Conservation (phyloP, 768 basidiomycete species). For the Tylopilus plumbeoviolaceoides region DNA sequence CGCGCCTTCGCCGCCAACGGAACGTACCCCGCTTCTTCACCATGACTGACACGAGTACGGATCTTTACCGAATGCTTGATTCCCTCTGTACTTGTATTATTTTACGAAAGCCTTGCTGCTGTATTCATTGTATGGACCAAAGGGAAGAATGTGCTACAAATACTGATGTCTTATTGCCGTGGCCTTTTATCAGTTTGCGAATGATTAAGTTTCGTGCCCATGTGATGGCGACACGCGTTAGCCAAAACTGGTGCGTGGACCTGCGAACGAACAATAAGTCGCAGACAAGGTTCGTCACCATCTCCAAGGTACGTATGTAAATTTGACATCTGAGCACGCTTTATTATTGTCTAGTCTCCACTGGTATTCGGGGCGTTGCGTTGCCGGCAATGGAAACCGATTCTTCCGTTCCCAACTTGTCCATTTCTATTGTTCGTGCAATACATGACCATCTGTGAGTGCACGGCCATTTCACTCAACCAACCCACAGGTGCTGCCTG, state of each 20-base stretch:
- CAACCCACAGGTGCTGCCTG: constrained; percentile 1
- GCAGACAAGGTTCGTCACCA: constrained; percentile 25
- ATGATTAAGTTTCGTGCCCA: constrained; percentile 20
- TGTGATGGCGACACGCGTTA: constrained; percentile 2
- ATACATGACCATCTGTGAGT: constrained; percentile 16
- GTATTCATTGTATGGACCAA: background rate
- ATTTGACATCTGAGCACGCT: constrained; percentile 9
- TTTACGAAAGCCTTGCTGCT: constrained; percentile 22
- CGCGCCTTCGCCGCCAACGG: constrained; percentile 20
- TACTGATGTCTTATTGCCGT: constrained; percentile 4
- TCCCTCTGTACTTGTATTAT: constrained; percentile 14
- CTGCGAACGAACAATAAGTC: constrained; percentile 25
- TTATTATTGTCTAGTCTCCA: constrained; percentile 21
- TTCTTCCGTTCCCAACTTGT: constrained; percentile 15
- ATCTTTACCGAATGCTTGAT: constrained; percentile 13
- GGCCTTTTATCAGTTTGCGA: constrained; percentile 17
- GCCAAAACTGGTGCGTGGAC: constrained; percentile 8
- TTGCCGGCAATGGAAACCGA: constrained; percentile 13
- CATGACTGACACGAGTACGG: constrained; percentile 13
- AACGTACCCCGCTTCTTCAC: constrained; percentile 33
- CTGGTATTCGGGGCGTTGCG: background rate
- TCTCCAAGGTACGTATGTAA: constrained; percentile 29
- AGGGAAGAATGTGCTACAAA: background rate
- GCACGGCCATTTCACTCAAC: background rate
- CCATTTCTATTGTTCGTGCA: constrained; percentile 25